These are phyloP conservation scores for Psidium friedrichsthalianum DNA, from an alignment of 345 rosid species.

Conservation along the genomic window DNA sequence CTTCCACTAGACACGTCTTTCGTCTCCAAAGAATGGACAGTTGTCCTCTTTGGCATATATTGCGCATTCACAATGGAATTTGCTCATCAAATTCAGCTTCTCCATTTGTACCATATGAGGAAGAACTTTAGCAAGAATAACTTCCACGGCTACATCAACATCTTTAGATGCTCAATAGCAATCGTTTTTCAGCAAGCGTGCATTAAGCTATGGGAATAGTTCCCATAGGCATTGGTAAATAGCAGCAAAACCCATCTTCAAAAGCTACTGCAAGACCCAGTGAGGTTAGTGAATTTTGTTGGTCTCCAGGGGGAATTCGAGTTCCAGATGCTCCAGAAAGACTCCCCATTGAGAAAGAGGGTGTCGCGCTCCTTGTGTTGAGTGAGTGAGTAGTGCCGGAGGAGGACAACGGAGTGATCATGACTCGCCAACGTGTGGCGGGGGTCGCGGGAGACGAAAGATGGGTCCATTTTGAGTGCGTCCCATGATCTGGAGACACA, in stretches of 20 bases:
- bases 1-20: neutral
- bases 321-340: too few relatives aligned
- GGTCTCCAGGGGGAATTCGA: too few relatives aligned
- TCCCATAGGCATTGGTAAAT: neutral
- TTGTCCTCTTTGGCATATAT: neutral
- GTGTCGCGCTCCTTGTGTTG: too few relatives aligned
- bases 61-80: neutral
- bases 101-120: slow-evolving; percentile 28
- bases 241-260: neutral
- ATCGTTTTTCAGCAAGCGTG: slow-evolving; percentile 71
- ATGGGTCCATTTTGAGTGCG: too few relatives aligned
- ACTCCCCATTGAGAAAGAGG: too few relatives aligned
- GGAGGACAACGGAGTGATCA: too few relatives aligned
- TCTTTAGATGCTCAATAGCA: slow-evolving; percentile 79
- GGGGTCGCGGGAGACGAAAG: too few relatives aligned
- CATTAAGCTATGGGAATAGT: slow-evolving; percentile 37
- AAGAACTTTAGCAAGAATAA: slow-evolving; percentile 62
- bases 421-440: too few relatives aligned
- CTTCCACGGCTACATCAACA: slow-evolving; percentile 57
- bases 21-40: neutral
- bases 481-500: too few relatives aligned
- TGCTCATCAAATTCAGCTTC: neutral
- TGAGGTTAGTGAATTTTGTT: too few relatives aligned
- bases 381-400: too few relatives aligned
- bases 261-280: neutral